Evolutionary conservation across 768 basidiomycete species (phyloP).

Genomic region (Aureoboletus auriporus): DNA sequence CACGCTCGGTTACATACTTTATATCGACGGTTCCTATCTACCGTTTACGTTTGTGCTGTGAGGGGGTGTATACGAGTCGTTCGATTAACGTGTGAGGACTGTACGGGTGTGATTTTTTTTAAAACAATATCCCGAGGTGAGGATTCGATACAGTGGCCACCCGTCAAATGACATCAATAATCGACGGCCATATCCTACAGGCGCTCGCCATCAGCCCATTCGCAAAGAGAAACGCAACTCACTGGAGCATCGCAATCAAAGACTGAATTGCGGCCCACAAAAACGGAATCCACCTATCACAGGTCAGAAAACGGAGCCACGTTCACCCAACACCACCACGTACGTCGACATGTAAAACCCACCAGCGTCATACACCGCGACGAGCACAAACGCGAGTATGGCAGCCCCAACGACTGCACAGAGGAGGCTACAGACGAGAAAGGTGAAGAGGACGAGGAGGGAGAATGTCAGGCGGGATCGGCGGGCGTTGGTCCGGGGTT

Average conservation of each 20-base stretch:
- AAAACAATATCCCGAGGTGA: background rate
- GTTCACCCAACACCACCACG: constrained; percentile 1
- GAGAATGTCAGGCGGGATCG: constrained; percentile 39
- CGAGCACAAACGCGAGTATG: constrained; percentile 36
- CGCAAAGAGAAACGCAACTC: background rate
- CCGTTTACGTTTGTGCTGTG: too few species aligned
- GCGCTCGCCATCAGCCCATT: background rate
- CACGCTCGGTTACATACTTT: too few species aligned
- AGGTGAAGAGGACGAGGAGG: constrained; percentile 36
- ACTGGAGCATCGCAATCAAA: constrained; percentile 40
- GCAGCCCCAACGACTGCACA: constrained; percentile 39
- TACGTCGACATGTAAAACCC: constrained; percentile 41
- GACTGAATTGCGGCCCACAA: constrained; percentile 39
- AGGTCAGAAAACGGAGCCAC: too few species aligned
- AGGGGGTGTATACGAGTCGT: too few species aligned
- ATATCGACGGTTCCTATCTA: too few species aligned
- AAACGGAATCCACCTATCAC: constrained; percentile 39
- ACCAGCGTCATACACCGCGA: constrained; percentile 35
- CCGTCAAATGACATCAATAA: constrained; percentile 37
- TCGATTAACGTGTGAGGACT: too few species aligned
- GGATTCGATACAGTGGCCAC: background rate
- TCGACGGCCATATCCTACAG: constrained; percentile 40
- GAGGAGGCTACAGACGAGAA: constrained; percentile 30
- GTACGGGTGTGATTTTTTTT: too few species aligned
- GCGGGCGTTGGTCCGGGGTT: constrained; percentile 27